phyloP scores from a whole-genome alignment of 306 rosid species.

The Vigna trinervia region DNA sequence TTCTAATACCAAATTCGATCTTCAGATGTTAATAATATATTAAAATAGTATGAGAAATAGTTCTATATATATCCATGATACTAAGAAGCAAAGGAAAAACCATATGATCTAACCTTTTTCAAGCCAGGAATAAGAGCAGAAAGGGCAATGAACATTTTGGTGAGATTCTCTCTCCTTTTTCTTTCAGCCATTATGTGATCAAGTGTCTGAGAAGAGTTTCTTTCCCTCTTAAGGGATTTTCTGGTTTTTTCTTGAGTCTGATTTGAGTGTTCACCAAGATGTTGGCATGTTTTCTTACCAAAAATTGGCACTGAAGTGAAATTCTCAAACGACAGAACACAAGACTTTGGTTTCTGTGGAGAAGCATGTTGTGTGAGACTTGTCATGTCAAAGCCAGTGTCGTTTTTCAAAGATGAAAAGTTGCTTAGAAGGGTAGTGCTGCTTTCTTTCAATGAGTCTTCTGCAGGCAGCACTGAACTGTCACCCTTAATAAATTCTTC shows the following conservation, averaged over 20 bases:
- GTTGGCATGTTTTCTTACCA: background rate
- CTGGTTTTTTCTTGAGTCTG: background rate
- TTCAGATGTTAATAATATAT: too few relatives aligned
- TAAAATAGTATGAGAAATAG: background rate
- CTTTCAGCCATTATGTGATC: slow-evolving; percentile 10
- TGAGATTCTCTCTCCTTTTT: slow-evolving; percentile 28
- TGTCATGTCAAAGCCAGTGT: background rate
- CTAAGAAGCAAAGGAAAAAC: background rate
- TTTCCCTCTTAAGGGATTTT: background rate
- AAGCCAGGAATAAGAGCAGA: slow-evolving; percentile 15
- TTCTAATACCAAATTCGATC: too few relatives aligned
- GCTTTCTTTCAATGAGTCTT: background rate
- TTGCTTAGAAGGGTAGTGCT: background rate
- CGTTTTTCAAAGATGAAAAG: background rate
- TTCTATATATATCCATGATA: background rate
- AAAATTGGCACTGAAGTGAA: background rate
- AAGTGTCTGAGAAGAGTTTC: background rate
- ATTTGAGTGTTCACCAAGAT: background rate
- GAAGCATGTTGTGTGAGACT: background rate
- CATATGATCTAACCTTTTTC: background rate
- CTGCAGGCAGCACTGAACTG: background rate
- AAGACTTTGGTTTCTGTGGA: background rate
- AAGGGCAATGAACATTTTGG: slow-evolving; percentile 21
- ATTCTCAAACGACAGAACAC: background rate
- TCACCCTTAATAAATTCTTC: background rate